phyloP scores from a whole-genome alignment of 306 rosid genomes.

The Prunus dulcis region DNA sequence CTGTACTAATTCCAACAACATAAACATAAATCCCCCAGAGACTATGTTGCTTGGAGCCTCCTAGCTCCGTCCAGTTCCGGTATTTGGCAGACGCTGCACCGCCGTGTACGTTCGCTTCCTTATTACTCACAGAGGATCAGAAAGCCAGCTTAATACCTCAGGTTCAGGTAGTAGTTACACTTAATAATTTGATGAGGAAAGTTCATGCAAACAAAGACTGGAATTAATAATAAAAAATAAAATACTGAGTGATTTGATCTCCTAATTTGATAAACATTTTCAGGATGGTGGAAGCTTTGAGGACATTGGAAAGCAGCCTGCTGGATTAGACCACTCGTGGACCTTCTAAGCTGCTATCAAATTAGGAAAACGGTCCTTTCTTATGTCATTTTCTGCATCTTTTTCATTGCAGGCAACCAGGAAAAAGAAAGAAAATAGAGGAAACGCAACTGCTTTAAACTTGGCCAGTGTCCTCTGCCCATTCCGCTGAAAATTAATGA shows the following conservation, averaged over 20 bases:
- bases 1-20: background rate
- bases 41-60: conserved; percentile 3
- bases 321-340: background rate
- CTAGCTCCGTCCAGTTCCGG: background rate
- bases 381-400: background rate
- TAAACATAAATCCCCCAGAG: background rate
- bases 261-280: background rate
- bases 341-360: background rate
- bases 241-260: background rate
- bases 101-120: background rate
- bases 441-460: background rate
- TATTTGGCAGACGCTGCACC: background rate
- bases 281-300: background rate
- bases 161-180: conserved; percentile 1
- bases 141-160: background rate
- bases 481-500: background rate
- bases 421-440: background rate
- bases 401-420: background rate
- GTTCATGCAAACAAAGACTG: background rate
- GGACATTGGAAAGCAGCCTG: background rate
- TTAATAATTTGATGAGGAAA: background rate
- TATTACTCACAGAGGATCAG: background rate
- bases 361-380: background rate
- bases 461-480: background rate
- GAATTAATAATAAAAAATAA: background rate